Conservation (phyloP, 495 filamentous ascomycete species). For the Hypoxylon lenormandii region DNA sequence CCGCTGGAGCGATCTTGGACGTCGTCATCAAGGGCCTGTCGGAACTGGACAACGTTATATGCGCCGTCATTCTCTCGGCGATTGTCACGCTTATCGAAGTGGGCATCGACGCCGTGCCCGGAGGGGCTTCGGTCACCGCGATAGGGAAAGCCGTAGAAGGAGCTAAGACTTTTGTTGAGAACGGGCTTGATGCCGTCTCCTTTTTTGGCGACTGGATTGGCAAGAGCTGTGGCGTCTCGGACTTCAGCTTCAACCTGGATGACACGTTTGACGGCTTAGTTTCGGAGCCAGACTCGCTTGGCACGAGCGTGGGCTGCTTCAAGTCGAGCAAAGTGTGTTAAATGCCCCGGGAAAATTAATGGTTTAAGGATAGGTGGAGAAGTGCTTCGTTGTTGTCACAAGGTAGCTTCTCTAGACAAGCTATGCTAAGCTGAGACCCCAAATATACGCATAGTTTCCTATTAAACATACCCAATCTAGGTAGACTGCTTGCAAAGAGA, state of each 20-base stretch:
- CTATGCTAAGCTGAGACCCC: too few species aligned
- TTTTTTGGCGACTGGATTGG: slow-evolving; percentile 38
- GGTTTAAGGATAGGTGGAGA: too few species aligned
- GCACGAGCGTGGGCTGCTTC: slow-evolving; percentile 34
- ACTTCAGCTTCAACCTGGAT: slow-evolving; percentile 38
- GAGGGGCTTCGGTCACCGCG: slow-evolving; percentile 8
- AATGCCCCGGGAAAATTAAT: too few species aligned
- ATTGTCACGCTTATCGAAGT: slow-evolving; percentile 31
- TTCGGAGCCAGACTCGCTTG: slow-evolving; percentile 18
- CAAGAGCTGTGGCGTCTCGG: slow-evolving; percentile 7
- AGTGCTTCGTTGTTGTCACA: too few species aligned
- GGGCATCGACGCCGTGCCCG: slow-evolving; percentile 29
- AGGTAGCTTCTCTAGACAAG: too few species aligned
- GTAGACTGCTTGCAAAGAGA: too few species aligned
- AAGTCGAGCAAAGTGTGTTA: slow-evolving; percentile 2
- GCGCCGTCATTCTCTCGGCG: slow-evolving; percentile 33
- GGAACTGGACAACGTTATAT: slow-evolving; percentile 40
- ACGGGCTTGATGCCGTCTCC: slow-evolving; percentile 37
- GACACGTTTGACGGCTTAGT: slow-evolving; percentile 21
- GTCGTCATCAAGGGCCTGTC: slow-evolving; percentile 35
- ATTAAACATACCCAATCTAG: too few species aligned
- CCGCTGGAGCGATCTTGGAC: slow-evolving; percentile 24
- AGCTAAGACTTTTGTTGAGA: slow-evolving; percentile 43
- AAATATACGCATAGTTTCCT: too few species aligned
- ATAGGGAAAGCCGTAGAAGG: slow-evolving; percentile 32